phyloP scores from a whole-genome alignment of 345 rosid species.

The Acer negundo region DNA sequence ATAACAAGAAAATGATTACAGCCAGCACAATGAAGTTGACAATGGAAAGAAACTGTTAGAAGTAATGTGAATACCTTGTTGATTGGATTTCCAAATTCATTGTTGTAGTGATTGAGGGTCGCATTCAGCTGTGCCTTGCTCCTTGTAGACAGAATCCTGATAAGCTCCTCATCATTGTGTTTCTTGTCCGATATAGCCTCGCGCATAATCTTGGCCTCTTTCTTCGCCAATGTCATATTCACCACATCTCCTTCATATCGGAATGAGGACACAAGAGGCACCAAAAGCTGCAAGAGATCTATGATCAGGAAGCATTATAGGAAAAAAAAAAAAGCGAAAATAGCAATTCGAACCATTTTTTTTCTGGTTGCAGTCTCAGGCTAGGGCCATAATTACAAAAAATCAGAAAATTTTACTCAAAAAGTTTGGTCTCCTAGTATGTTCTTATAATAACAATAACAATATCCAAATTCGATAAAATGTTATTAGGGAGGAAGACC shows the following conservation, averaged over 20 bases:
- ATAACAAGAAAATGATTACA: too few relatives aligned
- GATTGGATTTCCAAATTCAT: conserved; percentile 63
- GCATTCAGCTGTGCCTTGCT: conserved; percentile 82
- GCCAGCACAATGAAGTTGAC: not conserved
- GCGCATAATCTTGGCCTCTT: conserved; percentile 83
- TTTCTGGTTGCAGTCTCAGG: not conserved
- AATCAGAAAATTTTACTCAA: not conserved
- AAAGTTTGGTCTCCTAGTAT: not conserved
- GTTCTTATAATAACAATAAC: not conserved
- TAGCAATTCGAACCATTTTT: not conserved
- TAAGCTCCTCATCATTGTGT: conserved; percentile 75
- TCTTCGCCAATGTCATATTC: conserved; percentile 61
- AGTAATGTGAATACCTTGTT: conserved; percentile 54
- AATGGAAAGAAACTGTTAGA: not conserved
- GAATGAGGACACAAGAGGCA: conserved; percentile 75
- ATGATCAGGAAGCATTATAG: not conserved
- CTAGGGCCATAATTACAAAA: not conserved
- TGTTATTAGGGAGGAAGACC: not conserved
- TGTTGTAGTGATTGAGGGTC: conserved; percentile 75
- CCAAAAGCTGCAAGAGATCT: conserved; percentile 57
- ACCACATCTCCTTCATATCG: conserved; percentile 86
- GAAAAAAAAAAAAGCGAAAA: not conserved
- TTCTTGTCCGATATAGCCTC: conserved; percentile 73
- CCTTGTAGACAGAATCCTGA: conserved; percentile 80
- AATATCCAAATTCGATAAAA: not conserved